Base-by-base conservation (phyloP, 2,329 filamentous ascomycete species). In the Hypomyces perniciosus region DNA sequence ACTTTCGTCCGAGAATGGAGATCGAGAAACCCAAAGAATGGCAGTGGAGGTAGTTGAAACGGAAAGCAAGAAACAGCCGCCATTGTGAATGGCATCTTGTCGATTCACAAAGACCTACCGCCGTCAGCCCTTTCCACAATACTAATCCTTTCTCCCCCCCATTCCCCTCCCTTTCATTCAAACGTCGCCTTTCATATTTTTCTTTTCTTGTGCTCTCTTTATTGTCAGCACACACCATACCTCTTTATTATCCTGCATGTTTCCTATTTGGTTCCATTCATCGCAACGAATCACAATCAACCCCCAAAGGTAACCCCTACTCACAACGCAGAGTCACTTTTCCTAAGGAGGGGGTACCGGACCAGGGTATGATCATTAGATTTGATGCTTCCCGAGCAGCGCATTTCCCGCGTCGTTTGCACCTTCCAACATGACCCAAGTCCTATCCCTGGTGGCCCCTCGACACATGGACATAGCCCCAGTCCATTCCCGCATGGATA, bases 391-490 rank as follows among this genome's bases (percentile, higher is more conserved):
- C 28, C 13, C n/a, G 37, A 30, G 28, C 31, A 31, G 4, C 27
- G 9, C 26, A 33, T 33, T n/a, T 29, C 29, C 13, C 33, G 13
- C 29, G 8, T 26, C 3, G 41, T 46, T 45, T 48, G 39, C 44
- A 44, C 42, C 42, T 39, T 20, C 35, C 51, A 52, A 56, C 47
- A 61, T 61, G 59, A 52, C 56, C 51, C 58, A 62, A 54, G 56
- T 62, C 46, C 50, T 62, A n/a, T 57, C 59, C 35, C 51, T 58
- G 52, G 53, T 55, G 38, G 44, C 52, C 51, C 20, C 20, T 20
- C 56, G 53, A 54, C 57, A 56, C 45, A 58, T 61, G 56, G 54
- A 60, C 44, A 54, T 56, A 52, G 56, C 55, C 54, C 47, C 54
- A 39, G 42, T 55, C 40, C 60, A 53, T 44, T 47, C 45, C 37